Percentiles rank a stretch among this genome's conserved stretches.
These are phyloP conservation scores for Clavispora fructus DNA, from an alignment of 805 yeast genomes.

Conservation along the genomic window DNA sequence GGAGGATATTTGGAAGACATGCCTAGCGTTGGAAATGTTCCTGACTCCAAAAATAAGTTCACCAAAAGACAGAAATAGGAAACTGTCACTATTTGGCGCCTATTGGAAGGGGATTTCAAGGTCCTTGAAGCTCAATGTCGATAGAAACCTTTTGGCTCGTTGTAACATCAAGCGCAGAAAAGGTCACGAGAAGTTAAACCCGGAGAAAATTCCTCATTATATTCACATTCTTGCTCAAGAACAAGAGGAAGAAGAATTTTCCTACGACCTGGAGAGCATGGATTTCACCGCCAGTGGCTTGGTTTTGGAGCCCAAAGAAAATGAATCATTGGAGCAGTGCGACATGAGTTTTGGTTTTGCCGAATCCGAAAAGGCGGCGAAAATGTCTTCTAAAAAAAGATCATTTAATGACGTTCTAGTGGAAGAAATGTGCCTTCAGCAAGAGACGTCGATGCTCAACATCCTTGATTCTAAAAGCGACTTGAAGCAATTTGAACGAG, in stretches of 20 bases:
- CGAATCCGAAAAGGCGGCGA: background rate
- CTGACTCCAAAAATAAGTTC: slow-evolving; percentile 11
- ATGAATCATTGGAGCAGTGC: too few species aligned
- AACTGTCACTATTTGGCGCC: slow-evolving; percentile 4
- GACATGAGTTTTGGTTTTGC: too few species aligned
- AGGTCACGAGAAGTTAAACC: background rate
- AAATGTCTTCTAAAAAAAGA: background rate
- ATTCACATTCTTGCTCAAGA: background rate
- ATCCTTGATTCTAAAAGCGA: background rate
- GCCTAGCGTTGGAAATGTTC: slow-evolving; percentile 7
- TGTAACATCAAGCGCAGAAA: background rate
- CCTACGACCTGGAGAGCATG: background rate
- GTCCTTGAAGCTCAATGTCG: slow-evolving; percentile 3
- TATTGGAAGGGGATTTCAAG: slow-evolving; percentile 7
- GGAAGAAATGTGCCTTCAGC: slow-evolving; percentile 1
- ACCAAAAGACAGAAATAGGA: slow-evolving; percentile 8
- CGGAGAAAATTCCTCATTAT: background rate
- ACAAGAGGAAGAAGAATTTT: background rate
- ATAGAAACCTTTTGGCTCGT: background rate
- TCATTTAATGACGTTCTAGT: background rate
- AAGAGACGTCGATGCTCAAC: background rate
- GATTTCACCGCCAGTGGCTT: slow-evolving; percentile 1
- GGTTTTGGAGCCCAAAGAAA: background rate
- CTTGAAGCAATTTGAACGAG: background rate
- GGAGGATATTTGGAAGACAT: slow-evolving; percentile 11